phyloP scores from a whole-genome alignment of 495 filamentous ascomycete species.

The Talaromyces nanjingensis region DNA sequence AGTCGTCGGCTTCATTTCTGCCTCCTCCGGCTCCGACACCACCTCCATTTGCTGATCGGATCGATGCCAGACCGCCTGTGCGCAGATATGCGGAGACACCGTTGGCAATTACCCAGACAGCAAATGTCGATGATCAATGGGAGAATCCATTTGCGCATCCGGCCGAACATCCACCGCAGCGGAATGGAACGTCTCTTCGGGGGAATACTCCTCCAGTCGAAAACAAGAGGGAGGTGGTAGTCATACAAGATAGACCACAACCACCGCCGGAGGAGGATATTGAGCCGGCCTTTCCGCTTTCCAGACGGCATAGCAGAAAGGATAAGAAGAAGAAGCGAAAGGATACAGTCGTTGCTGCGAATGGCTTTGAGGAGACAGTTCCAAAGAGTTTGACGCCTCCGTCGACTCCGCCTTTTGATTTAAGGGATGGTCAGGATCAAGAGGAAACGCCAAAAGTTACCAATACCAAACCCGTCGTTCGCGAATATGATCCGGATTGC shows the following conservation, averaged over 20 bases:
- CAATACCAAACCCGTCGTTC: not conserved
- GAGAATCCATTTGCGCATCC: constrained; percentile 7
- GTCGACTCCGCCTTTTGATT: constrained; percentile 28
- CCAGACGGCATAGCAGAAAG: constrained; percentile 19
- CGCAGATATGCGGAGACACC: constrained; percentile 4
- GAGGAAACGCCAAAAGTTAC: not conserved
- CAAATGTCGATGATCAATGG: not conserved
- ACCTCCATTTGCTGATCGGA: constrained; percentile 11
- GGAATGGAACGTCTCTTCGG: not conserved
- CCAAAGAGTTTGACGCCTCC: constrained; percentile 30
- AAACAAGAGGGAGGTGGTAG: not conserved
- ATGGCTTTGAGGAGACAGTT: not conserved
- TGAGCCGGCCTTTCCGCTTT: not conserved
- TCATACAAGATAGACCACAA: not conserved
- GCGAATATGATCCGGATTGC: constrained; percentile 1
- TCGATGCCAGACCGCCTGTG: not conserved
- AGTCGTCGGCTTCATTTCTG: constrained; percentile 3
- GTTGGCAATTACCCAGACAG: not conserved
- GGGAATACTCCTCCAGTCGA: not conserved
- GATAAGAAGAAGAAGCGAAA: constrained; percentile 19
- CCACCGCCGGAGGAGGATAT: not conserved
- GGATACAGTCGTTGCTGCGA: not conserved
- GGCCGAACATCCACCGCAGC: not conserved
- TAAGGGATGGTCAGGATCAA: constrained; percentile 6
- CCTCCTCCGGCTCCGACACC: constrained; percentile 13